A percentile compares a stretch with the other conserved stretches of the same genome.
phyloP scores from a whole-genome alignment of 2,329 filamentous ascomycete genomes.

The Grosmannia serpens region DNA sequence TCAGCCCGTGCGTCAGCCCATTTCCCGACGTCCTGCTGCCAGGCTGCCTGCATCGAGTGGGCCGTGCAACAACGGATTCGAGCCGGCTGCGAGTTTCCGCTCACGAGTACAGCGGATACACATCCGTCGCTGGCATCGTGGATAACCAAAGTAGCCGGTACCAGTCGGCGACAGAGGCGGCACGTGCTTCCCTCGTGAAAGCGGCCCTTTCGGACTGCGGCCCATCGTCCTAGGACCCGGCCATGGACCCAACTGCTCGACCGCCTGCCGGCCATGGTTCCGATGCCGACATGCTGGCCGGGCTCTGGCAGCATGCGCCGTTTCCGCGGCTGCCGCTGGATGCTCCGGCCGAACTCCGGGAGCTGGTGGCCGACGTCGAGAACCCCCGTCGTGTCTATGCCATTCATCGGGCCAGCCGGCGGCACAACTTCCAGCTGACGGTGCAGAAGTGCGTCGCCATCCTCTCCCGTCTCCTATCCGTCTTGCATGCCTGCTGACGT shows the following conservation, averaged over 20 bases:
- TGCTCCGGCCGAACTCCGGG: conserved; percentile 45
- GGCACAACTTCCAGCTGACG: conserved; percentile 53
- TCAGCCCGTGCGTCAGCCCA: neutral
- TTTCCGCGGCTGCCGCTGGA: conserved; percentile 49
- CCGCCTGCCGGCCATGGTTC: neutral
- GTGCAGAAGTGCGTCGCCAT: conserved; percentile 45
- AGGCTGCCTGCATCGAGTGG: neutral
- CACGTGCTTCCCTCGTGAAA: too few species aligned
- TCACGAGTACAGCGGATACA: neutral
- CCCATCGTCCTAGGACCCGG: neutral
- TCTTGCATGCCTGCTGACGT: conserved; percentile 7
- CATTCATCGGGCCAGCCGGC: conserved; percentile 47
- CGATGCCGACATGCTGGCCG: conserved; percentile 39
- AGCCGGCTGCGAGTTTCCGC: neutral
- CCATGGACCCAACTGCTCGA: conserved; percentile 28
- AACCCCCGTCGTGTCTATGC: conserved; percentile 50
- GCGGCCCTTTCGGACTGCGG: too few species aligned
- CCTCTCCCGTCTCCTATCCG: neutral
- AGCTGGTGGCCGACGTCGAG: conserved; percentile 45
- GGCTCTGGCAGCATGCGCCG: conserved; percentile 49
- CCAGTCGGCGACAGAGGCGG: too few species aligned
- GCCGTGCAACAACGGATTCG: neutral
- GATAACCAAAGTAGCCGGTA: neutral
- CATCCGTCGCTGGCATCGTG: neutral
- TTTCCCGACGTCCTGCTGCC: neutral